phyloP scores from a whole-genome alignment of 1,284 basidiomycete genomes.

The Gymnopus androsaceus region DNA sequence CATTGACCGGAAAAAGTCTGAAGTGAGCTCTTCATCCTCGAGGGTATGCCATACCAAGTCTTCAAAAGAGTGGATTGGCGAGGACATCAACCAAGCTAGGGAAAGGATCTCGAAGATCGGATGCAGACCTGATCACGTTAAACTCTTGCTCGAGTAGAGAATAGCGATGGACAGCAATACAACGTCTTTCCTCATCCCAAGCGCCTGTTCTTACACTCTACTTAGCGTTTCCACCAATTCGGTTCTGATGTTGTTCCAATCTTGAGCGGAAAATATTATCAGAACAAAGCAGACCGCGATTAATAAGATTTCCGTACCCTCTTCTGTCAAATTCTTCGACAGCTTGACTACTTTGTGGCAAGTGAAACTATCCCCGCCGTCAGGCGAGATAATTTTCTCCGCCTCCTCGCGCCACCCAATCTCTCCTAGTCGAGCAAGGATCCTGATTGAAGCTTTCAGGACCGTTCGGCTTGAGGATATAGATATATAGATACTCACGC shows the following conservation, averaged over 20 bases:
- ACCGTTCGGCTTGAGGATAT: background rate
- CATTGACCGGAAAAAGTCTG: background rate
- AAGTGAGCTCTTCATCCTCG: background rate
- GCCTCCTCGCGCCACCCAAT: slow-evolving; percentile 11
- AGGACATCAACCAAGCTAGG: slow-evolving; percentile 1
- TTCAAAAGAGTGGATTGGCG: background rate
- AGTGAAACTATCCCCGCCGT: background rate
- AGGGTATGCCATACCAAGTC: background rate
- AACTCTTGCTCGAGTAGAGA: background rate
- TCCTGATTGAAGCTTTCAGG: background rate
- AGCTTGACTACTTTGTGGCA: slow-evolving; percentile 2
- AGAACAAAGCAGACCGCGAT: background rate
- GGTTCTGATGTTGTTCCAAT: background rate
- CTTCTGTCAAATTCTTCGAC: slow-evolving; percentile 3
- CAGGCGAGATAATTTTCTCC: background rate
- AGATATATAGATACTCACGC: background rate
- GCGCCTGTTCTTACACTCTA: background rate
- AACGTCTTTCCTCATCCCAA: background rate
- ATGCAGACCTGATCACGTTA: background rate
- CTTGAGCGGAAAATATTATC: background rate
- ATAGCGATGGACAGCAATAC: background rate
- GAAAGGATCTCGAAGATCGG: background rate
- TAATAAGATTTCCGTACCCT: background rate
- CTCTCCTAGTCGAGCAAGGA: background rate
- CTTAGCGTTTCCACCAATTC: background rate